phyloP scores from a whole-genome alignment of 2,329 filamentous ascomycete genomes.

The Mariannaea sp. region DNA sequence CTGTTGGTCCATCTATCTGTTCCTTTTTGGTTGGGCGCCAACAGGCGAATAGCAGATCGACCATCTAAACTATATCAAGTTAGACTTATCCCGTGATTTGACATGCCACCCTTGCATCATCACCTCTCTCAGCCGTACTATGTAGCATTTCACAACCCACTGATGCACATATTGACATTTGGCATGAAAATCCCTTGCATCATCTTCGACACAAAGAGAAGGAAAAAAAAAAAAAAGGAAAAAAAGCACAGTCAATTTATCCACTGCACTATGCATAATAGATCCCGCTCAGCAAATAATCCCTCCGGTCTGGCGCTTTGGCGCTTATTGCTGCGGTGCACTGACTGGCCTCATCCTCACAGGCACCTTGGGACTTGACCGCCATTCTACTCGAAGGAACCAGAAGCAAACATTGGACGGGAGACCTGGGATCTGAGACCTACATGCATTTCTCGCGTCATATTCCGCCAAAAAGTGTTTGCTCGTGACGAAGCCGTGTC shows the following conservation, averaged over 20 bases:
- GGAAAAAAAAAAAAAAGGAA: too few species aligned
- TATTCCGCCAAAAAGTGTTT: constrained; percentile 28
- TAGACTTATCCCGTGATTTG: constrained; percentile 30
- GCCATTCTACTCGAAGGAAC: constrained; percentile 25
- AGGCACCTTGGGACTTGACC: constrained; percentile 28
- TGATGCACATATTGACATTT: constrained; percentile 1
- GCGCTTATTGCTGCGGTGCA: neutral
- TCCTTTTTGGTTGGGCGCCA: constrained; percentile 18
- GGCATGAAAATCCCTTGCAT: constrained; percentile 2
- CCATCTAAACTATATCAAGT: constrained; percentile 18
- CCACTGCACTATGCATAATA: constrained; percentile 9
- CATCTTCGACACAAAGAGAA: too few species aligned
- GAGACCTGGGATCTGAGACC: constrained; percentile 20
- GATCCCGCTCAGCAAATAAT: constrained; percentile 4
- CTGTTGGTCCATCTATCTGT: too few species aligned
- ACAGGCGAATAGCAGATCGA: constrained; percentile 23
- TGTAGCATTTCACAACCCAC: constrained; percentile 13
- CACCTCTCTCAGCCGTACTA: constrained; percentile 12
- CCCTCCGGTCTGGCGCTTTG: constrained; percentile 2
- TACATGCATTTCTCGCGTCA: constrained; percentile 32
- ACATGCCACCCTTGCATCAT: constrained; percentile 24
- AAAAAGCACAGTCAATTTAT: constrained; percentile 18
- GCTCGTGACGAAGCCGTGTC: constrained; percentile 31
- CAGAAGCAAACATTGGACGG: constrained; percentile 17
- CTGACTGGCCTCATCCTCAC: neutral